These are phyloP conservation scores for Pinus albicaulis DNA, from an alignment of 75 land plant genomes.

Conservation along the genomic window DNA sequence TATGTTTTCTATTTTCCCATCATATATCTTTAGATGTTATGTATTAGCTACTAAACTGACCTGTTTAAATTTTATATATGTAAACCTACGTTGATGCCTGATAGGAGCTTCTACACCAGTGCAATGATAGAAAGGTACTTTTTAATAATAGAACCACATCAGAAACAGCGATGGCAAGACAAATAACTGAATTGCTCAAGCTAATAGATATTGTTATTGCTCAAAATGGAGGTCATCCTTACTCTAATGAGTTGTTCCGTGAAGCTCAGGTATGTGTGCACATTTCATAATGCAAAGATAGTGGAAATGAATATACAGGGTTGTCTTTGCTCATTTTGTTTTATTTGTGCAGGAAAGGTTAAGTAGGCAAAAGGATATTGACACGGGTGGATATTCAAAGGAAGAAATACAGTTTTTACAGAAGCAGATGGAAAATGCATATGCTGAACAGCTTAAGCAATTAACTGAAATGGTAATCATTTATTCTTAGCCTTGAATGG, in stretches of 20 bases:
- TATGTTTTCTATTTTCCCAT: too few relatives aligned
- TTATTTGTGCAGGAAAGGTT: background rate
- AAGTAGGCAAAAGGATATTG: slow-evolving; percentile 17
- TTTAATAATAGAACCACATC: slow-evolving; percentile 86
- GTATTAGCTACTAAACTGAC: background rate
- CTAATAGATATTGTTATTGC: slow-evolving; percentile 46
- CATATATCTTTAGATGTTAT: too few relatives aligned
- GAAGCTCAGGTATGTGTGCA: slow-evolving; percentile 46
- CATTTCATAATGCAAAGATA: background rate
- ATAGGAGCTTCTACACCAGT: slow-evolving; percentile 40
- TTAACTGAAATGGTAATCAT: slow-evolving; percentile 21
- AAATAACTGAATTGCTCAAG: slow-evolving; percentile 43
- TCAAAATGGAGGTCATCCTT: slow-evolving; percentile 61
- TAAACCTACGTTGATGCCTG: background rate
- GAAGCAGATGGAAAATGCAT: slow-evolving; percentile 16
- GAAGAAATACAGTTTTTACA: slow-evolving; percentile 22
- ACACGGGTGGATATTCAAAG: slow-evolving; percentile 9
- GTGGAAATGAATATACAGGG: background rate
- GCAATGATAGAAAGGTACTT: slow-evolving; percentile 52
- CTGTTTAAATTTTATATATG: too few relatives aligned
- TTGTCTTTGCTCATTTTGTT: background rate
- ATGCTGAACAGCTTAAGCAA: slow-evolving; percentile 27
- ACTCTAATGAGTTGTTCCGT: slow-evolving; percentile 53
- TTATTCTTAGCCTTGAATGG: background rate
- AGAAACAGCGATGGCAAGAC: slow-evolving; percentile 30